Base-by-base conservation (phyloP, 106 monocot genomes). In the Alisma plantagoaquatica region DNA sequence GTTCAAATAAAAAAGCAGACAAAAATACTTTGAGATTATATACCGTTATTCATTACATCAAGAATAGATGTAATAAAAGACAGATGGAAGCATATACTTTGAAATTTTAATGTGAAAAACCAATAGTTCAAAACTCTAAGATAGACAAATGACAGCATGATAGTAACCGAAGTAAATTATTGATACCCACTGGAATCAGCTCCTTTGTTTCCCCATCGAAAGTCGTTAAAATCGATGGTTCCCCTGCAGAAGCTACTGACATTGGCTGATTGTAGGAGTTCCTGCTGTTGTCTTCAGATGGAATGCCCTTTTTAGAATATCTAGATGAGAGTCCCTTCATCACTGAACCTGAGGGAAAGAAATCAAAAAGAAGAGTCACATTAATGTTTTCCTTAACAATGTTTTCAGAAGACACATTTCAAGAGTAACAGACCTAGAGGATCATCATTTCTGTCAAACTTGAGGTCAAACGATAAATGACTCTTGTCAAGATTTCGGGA, bases 271-370 rank as follows among this genome's bases (percentile, higher is more conserved):
- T 78, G 35, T 96, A 96, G 18, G 84, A 81, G 43, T 81, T 81
- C 10, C 94, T 68, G 31, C 77, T 75, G 43, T 73, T 88, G 32
- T 88, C 94, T 61, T 93, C 93, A 38, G 65, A 54, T 31, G 46
- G 25, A 32, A 45, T 17, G 41, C 54, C 46, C 57, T 80, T 88
- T 60, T 84, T 88, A 16, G 78, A 72, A 55, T 55, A 59, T 57
- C 53, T 82, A 8, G 25, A 51, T 23, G 62, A 31, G 47, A 43
- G 52, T 26, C 73, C 84, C 56, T 68, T 86, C 29, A 60, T 22
- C 27, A 47, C 57, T 20, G 81, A 73, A 42, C 82, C 92, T 92
- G 59, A 5, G 32, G 46, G 46, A n/a, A n/a, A n/a, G n/a, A n/a
- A n/a, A n/a, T n/a, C n/a, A n/a, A n/a, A n/a, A n/a, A n/a, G n/a